These are phyloP conservation scores for Debaryomyces castellii DNA, from an alignment of 805 yeast species.

Conservation along the genomic window DNA sequence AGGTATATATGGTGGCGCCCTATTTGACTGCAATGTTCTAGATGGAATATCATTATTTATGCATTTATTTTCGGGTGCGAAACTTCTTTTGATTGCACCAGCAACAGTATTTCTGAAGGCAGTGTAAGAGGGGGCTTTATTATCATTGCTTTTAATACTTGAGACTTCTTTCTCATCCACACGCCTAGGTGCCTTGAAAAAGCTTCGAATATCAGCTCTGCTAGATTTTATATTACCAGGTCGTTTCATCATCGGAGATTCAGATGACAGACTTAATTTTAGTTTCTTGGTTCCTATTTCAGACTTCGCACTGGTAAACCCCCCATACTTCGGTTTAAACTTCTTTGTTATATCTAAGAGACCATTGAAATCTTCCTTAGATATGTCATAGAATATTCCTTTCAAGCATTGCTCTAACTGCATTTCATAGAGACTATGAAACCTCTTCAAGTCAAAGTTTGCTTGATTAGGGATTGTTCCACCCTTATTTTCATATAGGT, in stretches of 20 bases:
- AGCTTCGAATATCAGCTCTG: background rate
- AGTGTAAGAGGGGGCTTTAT: background rate
- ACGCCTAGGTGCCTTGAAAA: constrained; percentile 1
- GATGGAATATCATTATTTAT: background rate
- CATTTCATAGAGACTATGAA: constrained; percentile 11
- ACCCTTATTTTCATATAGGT: constrained; percentile 16
- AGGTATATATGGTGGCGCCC: constrained; percentile 37
- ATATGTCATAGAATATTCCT: constrained; percentile 8
- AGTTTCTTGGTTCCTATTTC: background rate
- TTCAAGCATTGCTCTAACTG: constrained; percentile 10
- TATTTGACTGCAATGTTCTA: constrained; percentile 9
- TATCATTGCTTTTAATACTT: background rate
- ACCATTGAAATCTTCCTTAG: constrained; percentile 2
- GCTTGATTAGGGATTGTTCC: constrained; percentile 1
- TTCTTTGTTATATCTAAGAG: background rate
- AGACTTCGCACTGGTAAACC: constrained; percentile 1
- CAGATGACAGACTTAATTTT: background rate
- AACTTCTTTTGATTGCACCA: background rate
- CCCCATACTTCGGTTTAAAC: background rate
- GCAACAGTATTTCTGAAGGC: background rate
- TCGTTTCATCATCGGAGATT: background rate
- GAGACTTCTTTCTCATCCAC: background rate
- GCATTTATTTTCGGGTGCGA: background rate
- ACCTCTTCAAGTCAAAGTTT: constrained; percentile 10
- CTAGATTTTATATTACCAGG: background rate